Evolutionary conservation across 1,284 basidiomycete species (phyloP).

Genomic region (Trichosporon coremiiforme): DNA sequence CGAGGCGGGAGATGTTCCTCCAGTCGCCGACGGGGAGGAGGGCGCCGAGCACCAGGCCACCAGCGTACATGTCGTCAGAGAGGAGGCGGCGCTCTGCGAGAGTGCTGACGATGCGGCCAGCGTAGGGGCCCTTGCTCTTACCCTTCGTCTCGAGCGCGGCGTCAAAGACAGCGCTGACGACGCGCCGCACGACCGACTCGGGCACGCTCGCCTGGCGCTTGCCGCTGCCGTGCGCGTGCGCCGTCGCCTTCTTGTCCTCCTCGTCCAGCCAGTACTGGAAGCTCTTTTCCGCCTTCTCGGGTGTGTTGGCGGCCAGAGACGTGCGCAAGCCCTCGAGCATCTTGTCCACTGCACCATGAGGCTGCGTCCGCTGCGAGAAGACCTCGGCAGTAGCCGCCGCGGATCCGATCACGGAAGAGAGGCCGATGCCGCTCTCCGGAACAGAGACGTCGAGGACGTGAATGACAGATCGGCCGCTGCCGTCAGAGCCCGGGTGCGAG

Average conservation of each 20-base stretch:
- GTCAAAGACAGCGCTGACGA: constrained; percentile 35
- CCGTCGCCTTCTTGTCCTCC: constrained; percentile 24
- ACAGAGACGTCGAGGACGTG: constrained; percentile 44
- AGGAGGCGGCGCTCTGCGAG: constrained; percentile 41
- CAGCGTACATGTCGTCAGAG: constrained; percentile 46
- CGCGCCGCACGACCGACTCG: constrained; percentile 21
- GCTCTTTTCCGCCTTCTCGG: constrained; percentile 27
- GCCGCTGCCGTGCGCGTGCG: not conserved
- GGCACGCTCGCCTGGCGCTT: constrained; percentile 20
- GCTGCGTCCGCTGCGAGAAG: constrained; percentile 22
- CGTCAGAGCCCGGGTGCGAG: constrained; percentile 21
- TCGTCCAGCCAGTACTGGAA: constrained; percentile 31
- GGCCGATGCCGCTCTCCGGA: constrained; percentile 44
- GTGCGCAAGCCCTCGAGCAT: constrained; percentile 25
- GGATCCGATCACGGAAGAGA: constrained; percentile 43
- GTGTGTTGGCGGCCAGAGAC: constrained; percentile 23
- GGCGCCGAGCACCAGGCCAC: constrained; percentile 42
- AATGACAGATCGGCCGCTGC: constrained; percentile 39
- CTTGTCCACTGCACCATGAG: not conserved
- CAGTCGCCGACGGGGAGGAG: constrained; percentile 49
- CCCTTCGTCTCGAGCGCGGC: constrained; percentile 32
- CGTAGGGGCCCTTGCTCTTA: constrained; percentile 37
- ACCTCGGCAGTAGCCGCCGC: constrained; percentile 35
- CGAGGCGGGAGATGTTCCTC: constrained; percentile 24
- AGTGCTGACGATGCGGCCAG: constrained; percentile 36